Evolutionary conservation across 2,329 filamentous ascomycete genomes (phyloP).

Genomic region (Aspergillus hortae): DNA sequence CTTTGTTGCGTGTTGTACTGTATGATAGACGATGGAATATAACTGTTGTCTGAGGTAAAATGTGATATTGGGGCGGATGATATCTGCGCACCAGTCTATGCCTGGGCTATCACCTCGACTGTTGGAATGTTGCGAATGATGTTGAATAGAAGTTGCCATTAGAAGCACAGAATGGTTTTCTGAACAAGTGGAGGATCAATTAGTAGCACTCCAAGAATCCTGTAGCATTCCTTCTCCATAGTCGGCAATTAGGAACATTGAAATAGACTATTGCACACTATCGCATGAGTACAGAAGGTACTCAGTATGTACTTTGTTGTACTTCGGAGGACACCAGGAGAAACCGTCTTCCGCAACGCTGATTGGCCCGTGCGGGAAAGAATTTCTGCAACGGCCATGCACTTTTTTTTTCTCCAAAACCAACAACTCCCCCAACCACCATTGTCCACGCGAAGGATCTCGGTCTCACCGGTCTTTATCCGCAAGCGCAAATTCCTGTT

Average conservation of each 20-base stretch:
- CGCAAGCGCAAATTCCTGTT: conserved; percentile 2
- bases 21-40: conserved; percentile 48
- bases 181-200: too few species aligned
- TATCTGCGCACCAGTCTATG: too few species aligned
- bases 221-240: too few species aligned
- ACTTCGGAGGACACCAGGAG: neutral
- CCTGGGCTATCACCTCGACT: too few species aligned
- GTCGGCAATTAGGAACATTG: too few species aligned
- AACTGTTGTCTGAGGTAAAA: conserved; percentile 40
- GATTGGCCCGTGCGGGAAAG: conserved; percentile 32
- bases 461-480: neutral
- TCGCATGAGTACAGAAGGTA: too few species aligned
- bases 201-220: too few species aligned
- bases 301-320: neutral
- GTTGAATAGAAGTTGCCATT: too few species aligned
- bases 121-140: too few species aligned
- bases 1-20: conserved; percentile 35
- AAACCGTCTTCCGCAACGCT: conserved; percentile 12
- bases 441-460: neutral
- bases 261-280: too few species aligned
- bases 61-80: conserved; percentile 6
- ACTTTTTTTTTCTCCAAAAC: conserved; percentile 28
- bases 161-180: too few species aligned
- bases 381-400: conserved; percentile 15
- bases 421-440: neutral